Base-by-base conservation (phyloP, 2,329 filamentous ascomycete genomes). In the Scedosporium aurantiacum region DNA sequence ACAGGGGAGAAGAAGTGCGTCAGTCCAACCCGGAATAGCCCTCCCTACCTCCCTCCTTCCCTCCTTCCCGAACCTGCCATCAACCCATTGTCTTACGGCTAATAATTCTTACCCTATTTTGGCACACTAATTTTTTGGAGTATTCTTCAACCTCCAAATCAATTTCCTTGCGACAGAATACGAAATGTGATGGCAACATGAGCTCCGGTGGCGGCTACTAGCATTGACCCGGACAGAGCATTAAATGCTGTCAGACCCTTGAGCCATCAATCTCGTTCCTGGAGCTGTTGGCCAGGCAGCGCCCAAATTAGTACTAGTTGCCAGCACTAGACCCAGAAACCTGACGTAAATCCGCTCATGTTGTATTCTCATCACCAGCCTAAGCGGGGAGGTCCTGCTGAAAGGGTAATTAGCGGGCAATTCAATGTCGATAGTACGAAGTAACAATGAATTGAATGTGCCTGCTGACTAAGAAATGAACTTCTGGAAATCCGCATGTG, bases 221-320 rank as follows among this genome's bases (percentile, higher is more conserved):
- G 23, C 50, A 54, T 27, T 5, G 50, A 18, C n/a, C 12, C 4
- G 10, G 32, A 37, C 32, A 12, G 32, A 37, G 32, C 2, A 37
- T 37, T 37, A 37, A 37, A 54, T 14, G 18, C 23, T 23, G 50
- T 25, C 50, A 54, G 50, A 54, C 23, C 50, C 50, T 54, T 18
- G 21, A 23, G 50, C 50, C 50, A 54, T 54, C 50, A 54, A 54
- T 54, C 50, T 54, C 23, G 50, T 54, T 23, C 50, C 50, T 25
- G 43, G 43, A 47, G 21, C 50, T 54, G 50, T 54, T 54, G 50
- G n/a, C 50, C 50, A 54, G 50, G 50, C 50, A 54, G 50, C 50
- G 50, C 18, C 50, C 50, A 54, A 54, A 54, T 54, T 54, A 25
- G 50, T 54, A 23, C 50, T 54, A 54, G 50, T 27, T 27, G 12